Evolutionary conservation across 306 rosid genomes (phyloP), one percentile per base, ranked within the genome.

Genomic region (Gastrolobium bilobum): DNA sequence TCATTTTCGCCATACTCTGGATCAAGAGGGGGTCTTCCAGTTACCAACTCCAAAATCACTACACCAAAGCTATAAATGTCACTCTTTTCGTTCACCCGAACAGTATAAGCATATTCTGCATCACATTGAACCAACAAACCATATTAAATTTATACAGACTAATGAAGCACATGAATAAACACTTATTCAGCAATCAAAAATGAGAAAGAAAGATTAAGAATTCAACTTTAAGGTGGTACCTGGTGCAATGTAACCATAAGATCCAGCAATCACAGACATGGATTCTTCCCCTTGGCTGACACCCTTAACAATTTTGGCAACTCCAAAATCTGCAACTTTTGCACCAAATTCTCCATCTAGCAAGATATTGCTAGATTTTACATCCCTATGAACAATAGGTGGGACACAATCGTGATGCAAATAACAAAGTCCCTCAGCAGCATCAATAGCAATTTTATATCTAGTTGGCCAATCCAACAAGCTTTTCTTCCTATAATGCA

Each of bases 171-270:
- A 58, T 63, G 58, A 11, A 77, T 40, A 15, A 51, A 31, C 7
- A 4, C 11, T 42, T 26, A 20, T 5, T 44, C 54, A 44, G 20
- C 51, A 48, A 47, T 53, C 11, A n/a, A 58, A 50, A 48, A 68
- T n/a, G 15, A 34, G 46, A 67, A 47, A 56, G 29, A 7, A 11
- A 73, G 43, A 60, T 69, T 7, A 4, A 31, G 20, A 51, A 50
- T 59, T 51, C 6, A 58, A 50, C 31, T 47, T 56, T 48, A 37
- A 68, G 30, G 35, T 50, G 3, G 46, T 82, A 92, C 97, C 97
- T 90, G 97, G 97, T 66, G 97, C 97, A 83, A 92, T 87, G 84
- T 92, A 92, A n/a, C 97, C 97, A 62, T 86, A 87, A 67, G 97
- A 90, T 73, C 97, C 97, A 2, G 97, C 97, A 37, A 92, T 77